phyloP scores from a whole-genome alignment of 1,284 basidiomycete genomes.

The Sanghuangporus sanghuang region DNA sequence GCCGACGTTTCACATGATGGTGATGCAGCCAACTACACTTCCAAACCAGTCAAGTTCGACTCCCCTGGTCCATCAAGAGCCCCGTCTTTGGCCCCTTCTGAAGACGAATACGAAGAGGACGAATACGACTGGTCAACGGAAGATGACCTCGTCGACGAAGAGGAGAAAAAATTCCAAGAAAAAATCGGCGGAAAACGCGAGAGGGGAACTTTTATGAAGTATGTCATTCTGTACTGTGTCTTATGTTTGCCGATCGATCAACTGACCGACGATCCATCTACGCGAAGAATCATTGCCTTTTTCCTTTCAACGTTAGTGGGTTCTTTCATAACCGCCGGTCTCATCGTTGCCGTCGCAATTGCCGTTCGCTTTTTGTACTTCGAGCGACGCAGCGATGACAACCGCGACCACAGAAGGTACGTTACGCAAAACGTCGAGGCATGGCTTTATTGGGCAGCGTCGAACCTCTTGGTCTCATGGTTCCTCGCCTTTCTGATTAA shows the following conservation, averaged over 20 bases:
- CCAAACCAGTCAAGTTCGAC: slow-evolving; percentile 26
- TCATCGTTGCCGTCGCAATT: slow-evolving; percentile 55
- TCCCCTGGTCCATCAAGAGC: slow-evolving; percentile 29
- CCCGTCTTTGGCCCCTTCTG: slow-evolving; percentile 47
- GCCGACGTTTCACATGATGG: slow-evolving; percentile 31
- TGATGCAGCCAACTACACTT: slow-evolving; percentile 19
- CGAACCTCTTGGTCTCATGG: slow-evolving; percentile 72
- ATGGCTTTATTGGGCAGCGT: slow-evolving; percentile 76
- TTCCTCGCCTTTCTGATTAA: slow-evolving; percentile 66
- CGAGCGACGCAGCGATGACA: slow-evolving; percentile 36
- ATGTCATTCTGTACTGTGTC: slow-evolving; percentile 20
- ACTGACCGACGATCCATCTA: slow-evolving; percentile 2
- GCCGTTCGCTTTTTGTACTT: slow-evolving; percentile 67
- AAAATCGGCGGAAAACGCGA: slow-evolving; percentile 48
- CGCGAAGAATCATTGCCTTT: slow-evolving; percentile 47
- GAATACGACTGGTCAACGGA: slow-evolving; percentile 70
- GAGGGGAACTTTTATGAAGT: slow-evolving; percentile 54
- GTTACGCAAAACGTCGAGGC: slow-evolving; percentile 65
- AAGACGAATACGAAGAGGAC: slow-evolving; percentile 52
- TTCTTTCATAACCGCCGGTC: slow-evolving; percentile 55
- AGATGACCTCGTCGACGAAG: slow-evolving; percentile 65
- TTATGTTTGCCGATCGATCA: neutral
- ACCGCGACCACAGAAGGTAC: slow-evolving; percentile 49
- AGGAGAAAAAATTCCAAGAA: slow-evolving; percentile 59
- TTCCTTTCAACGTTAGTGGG: slow-evolving; percentile 70